These are phyloP conservation scores for Usnea hakonensis DNA, from an alignment of 495 filamentous ascomycete genomes.

Conservation along the genomic window DNA sequence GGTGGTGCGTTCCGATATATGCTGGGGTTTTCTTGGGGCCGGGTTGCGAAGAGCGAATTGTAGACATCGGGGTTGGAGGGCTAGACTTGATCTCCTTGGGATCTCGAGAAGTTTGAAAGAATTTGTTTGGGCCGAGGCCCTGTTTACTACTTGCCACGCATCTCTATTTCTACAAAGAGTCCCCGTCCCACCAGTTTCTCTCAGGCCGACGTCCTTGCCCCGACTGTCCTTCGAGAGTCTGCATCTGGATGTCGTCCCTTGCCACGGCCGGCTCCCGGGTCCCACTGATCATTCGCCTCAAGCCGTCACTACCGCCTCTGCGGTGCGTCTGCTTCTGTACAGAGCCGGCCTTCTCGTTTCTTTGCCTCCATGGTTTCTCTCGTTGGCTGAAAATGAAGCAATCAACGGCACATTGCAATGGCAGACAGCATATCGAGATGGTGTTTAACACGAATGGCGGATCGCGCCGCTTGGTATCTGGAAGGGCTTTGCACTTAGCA, in stretches of 20 bases:
- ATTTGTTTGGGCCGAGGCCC: too few relatives aligned
- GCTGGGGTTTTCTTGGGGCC: too few relatives aligned
- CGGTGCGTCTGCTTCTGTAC: background rate
- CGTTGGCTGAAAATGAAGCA: conserved; percentile 56
- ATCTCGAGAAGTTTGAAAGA: too few relatives aligned
- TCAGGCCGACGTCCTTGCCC: background rate
- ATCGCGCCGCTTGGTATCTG: conserved; percentile 37
- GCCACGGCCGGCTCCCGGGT: background rate
- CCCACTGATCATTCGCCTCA: conserved; percentile 1
- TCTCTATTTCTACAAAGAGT: background rate
- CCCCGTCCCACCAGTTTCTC: conserved; percentile 1
- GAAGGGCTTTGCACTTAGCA: background rate
- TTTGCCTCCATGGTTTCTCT: conserved; percentile 63
- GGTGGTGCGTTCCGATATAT: conserved; percentile 59
- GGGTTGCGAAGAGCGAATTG: conserved; percentile 3
- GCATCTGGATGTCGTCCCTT: background rate
- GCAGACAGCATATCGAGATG: conserved; percentile 47
- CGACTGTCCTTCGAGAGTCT: background rate
- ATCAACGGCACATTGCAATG: conserved; percentile 57
- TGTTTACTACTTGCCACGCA: background rate
- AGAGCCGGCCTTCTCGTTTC: conserved; percentile 23
- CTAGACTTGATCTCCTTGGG: too few relatives aligned
- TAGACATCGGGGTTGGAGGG: background rate
- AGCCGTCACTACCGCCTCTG: background rate
- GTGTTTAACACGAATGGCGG: conserved; percentile 48